Evolutionary conservation across 495 filamentous ascomycete species (phyloP), one percentile per base, ranked within the genome.

Genomic region (Pseudoneurospora amorphoporcata): DNA sequence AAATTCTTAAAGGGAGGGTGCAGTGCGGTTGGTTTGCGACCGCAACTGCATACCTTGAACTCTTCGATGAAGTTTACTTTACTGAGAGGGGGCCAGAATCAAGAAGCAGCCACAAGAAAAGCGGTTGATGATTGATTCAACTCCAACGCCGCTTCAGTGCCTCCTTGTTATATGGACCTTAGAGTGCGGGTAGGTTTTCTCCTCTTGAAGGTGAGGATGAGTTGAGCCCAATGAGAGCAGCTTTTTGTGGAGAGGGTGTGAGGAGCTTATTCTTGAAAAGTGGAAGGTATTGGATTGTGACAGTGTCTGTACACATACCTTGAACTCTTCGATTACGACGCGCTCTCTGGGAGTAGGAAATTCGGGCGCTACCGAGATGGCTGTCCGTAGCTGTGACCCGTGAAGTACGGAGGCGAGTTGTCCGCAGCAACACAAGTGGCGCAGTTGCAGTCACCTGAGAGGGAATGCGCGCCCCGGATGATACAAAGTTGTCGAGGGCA

Each of bases 371-470:
- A 23, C 23, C 23, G 23, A 29, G 23, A 14, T 58, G 47, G 84
- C 80, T 92, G 91, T 23, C 89, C 81, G 75, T 89, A 93, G 65
- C 83, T 83, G 68, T 85, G 86, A 68, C 85, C 82, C 77, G 87
- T 87, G 76, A 93, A 88, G 77, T 94, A 92, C 42, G 88, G 87
- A 39, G 89, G 79, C 72, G 90, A 87, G 73, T 87, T 77, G 70
- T 79, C 89, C 19, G 76, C 53, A 37, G 78, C 77, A 19, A 83
- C 81, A 80, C 92, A 95, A 70, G 88, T 87, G 68, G 83, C 78
- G 79, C 92, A 95, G 72, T 84, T 86, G 78, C 92, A 95, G 23
- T 90, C 92, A 39, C 86, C 85, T 61, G 86, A 86, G 76, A 87
- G 84, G 45, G 84, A 86, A 73, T 87, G 86, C 72, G 23, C 23